phyloP scores from a whole-genome alignment of 129 eudicot species.

The Kitagawia praeruptora region DNA sequence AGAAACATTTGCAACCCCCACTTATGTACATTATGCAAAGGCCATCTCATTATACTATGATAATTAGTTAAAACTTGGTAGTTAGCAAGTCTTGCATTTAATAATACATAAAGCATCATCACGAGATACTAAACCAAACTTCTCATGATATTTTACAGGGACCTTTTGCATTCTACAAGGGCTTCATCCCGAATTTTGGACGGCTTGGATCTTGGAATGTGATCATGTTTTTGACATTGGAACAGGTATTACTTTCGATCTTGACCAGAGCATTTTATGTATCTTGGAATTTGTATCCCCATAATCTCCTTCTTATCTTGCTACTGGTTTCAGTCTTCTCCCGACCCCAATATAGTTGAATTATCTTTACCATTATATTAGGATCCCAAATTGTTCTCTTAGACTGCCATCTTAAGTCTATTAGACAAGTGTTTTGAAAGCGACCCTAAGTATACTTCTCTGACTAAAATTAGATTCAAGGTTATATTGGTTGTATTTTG shows the following conservation, averaged over 20 bases:
- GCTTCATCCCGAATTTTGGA: slow-evolving; percentile 88
- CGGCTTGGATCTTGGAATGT: slow-evolving; percentile 96
- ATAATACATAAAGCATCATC: not conserved
- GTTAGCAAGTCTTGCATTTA: not conserved
- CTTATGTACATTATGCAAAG: not conserved
- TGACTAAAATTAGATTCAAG: not conserved
- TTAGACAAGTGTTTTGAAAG: not conserved
- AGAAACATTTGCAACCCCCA: not conserved
- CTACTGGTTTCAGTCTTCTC: not conserved
- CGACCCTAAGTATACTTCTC: not conserved
- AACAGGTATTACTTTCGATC: slow-evolving; percentile 47
- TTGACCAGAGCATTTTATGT: not conserved
- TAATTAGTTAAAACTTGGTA: not conserved
- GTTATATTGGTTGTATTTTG: not conserved
- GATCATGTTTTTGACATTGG: slow-evolving; percentile 86
- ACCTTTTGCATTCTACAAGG: slow-evolving; percentile 89
- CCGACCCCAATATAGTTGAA: not conserved
- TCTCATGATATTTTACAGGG: slow-evolving; percentile 38
- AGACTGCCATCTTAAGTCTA: not conserved
- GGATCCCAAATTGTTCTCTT: not conserved
- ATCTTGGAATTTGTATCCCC: not conserved
- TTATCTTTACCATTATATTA: not conserved
- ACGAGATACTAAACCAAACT: not conserved
- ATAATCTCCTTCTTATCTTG: not conserved
- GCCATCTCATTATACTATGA: not conserved